Percentiles rank a stretch among this genome's conserved stretches.
Conservation (phyloP, 768 basidiomycete species). For the Holtermanniella nyarrowii region DNA sequence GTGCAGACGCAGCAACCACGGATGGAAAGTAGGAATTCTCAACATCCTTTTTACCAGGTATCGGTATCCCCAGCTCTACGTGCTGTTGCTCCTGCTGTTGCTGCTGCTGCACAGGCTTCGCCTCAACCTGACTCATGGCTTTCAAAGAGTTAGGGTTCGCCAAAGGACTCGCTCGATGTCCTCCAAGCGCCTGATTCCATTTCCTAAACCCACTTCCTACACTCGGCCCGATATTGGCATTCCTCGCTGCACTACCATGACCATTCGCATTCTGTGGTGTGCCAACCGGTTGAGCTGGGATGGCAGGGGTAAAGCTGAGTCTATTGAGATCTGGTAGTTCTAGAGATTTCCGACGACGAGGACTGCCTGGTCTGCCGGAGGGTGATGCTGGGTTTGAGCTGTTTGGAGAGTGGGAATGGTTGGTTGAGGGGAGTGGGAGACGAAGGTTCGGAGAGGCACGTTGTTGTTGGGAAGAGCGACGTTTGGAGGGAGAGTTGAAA, state of each 20-base stretch:
- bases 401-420: constrained; percentile 16
- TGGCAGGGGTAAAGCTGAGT: constrained; percentile 34
- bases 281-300: constrained; percentile 18
- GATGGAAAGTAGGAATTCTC: not conserved
- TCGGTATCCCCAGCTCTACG: not conserved
- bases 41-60: not conserved
- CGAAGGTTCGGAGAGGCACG: constrained; percentile 21
- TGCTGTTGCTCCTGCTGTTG: too few species aligned
- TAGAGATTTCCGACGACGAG: constrained; percentile 37
- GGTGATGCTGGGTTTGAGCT: constrained; percentile 32
- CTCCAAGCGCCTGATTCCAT: constrained; percentile 29
- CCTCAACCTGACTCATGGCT: constrained; percentile 19
- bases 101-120: not conserved
- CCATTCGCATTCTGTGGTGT: not conserved
- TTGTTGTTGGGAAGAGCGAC: not conserved
- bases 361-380: constrained; percentile 22
- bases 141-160: constrained; percentile 12
- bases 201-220: constrained; percentile 2
- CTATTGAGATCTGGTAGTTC: constrained; percentile 40
- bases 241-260: too few species aligned
- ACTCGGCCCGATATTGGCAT: not conserved
- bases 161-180: constrained; percentile 17
- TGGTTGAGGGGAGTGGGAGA: constrained; percentile 28
- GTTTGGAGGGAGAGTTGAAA: not conserved
- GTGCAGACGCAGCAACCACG: not conserved